These are phyloP conservation scores for Millerozyma miso DNA, from an alignment of 805 yeast species.

Conservation along the genomic window DNA sequence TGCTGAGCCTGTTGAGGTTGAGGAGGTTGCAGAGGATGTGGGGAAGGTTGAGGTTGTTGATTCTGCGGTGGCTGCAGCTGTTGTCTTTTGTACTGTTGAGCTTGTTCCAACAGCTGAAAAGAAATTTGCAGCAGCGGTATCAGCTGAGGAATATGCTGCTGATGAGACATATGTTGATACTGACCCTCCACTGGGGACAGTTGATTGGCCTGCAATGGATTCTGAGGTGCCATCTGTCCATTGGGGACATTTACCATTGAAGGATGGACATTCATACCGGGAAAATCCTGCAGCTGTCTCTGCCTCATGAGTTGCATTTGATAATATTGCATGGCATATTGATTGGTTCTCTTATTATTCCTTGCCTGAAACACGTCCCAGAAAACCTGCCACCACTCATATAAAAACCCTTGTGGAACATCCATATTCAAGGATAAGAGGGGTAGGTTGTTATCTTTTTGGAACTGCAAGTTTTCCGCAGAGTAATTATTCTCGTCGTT, in stretches of 20 bases:
- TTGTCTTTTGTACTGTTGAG: constrained; percentile 1
- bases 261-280: constrained; percentile 32
- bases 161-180: constrained; percentile 6
- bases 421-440: constrained; percentile 58
- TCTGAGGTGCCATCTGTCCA: constrained; percentile 12
- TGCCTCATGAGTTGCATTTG: constrained; percentile 58
- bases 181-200: constrained; percentile 1
- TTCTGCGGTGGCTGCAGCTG: constrained; percentile 3
- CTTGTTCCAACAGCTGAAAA: constrained; percentile 4
- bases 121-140: constrained; percentile 11
- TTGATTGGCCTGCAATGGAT: constrained; percentile 6
- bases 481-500: constrained; percentile 2
- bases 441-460: constrained; percentile 43
- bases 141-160: constrained; percentile 12
- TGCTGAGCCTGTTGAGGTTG: constrained; percentile 23
- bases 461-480: constrained; percentile 17
- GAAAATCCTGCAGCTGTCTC: constrained; percentile 52
- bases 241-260: constrained; percentile 15
- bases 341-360: constrained; percentile 58
- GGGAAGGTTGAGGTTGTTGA: constrained; percentile 11
- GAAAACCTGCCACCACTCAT: constrained; percentile 95
- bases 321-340: constrained; percentile 64
- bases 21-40: constrained; percentile 15
- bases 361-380: constrained; percentile 91
- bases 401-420: constrained; percentile 81